Base-by-base conservation (phyloP, 2,329 filamentous ascomycete species). In the Fusarium palustre region DNA sequence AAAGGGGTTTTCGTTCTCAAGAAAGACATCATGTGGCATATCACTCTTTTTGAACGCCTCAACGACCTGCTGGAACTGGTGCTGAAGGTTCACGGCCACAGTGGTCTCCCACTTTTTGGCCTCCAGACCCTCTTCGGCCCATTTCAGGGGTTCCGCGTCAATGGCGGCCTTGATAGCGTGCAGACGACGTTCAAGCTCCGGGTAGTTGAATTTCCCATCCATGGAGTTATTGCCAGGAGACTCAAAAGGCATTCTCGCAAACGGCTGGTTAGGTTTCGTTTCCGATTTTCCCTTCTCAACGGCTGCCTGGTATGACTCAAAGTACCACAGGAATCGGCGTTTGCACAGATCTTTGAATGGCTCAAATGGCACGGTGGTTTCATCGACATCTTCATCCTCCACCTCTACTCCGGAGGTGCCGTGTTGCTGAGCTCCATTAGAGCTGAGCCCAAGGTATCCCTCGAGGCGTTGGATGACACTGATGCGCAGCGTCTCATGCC, bases 261-360 rank as follows among this genome's bases (percentile, higher is more conserved):
- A 98, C 1, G 77, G 66, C 38, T 88, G 81, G 4, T 88, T 87
- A 63, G 91, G 88, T 64, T 86, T 85, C 57, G 90, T 87, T 70
- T 92, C 88, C 28, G 82, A 78, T 72, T 84, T 86, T 30, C 90
- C 91, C 63, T 89, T 85, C 38, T 89, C 84, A 53, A 97, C 90
- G 2, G 91, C 86, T 5, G 86, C 82, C 24, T 96, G 82, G 76
- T 98, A 98, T 5, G 92, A 92, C 70, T 97, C 92, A 78, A 92
- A 97, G 80, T 98, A 98, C 96, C 96, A 98, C 16, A 98, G 83
- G 76, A 98, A 97, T 2, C 94, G 89, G 38, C 92, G 90, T 80
- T 98, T 98, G 84, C 91, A 92, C 7, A 97, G 84, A 75, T 98
- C 95, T 70, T 90, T 91, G 81, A 98, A 98, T 0, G 94, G 93